Percentiles rank a stretch among this genome's conserved stretches.
phyloP scores from a whole-genome alignment of 164 flowering plant species.

The Stephania yunnanensis region DNA sequence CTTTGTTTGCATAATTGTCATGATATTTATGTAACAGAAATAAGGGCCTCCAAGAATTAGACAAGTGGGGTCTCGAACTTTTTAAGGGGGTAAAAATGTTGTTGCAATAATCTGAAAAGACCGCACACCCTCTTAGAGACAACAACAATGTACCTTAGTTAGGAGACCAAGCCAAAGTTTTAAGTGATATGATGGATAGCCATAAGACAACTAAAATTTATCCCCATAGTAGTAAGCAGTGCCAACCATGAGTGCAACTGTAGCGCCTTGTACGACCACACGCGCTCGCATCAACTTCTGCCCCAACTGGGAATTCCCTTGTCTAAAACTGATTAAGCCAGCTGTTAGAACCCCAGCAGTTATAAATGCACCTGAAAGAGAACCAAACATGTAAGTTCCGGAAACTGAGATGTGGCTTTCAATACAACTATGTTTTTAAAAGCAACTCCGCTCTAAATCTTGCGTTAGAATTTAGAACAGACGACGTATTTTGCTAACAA shows the following conservation, averaged over 20 bases:
- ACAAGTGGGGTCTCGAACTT: neutral
- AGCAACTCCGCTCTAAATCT: neutral
- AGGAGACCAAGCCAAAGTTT: neutral
- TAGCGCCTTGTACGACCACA: constrained; percentile 87
- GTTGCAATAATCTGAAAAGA: neutral
- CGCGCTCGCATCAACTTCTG: constrained; percentile 93
- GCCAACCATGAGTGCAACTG: constrained; percentile 91
- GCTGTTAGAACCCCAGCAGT: constrained; percentile 96
- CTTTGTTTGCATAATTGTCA: neutral
- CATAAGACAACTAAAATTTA: constrained; percentile 13
- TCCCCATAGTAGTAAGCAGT: constrained; percentile 75
- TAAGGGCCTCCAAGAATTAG: neutral
- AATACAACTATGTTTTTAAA: neutral
- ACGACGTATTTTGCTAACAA: neutral
- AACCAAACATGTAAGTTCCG: constrained; percentile 12
- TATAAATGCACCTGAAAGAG: constrained; percentile 65
- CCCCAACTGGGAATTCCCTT: constrained; percentile 83
- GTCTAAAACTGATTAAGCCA: constrained; percentile 82
- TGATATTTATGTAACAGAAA: neutral
- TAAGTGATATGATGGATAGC: neutral
- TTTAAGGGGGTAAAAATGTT: neutral
- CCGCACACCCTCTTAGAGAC: neutral
- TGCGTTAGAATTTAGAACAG: neutral
- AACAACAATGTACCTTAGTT: neutral
- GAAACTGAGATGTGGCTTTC: neutral